Evolutionary conservation across 331 rosid species (phyloP), one percentile per base, ranked within the genome.

Genomic region (Malus hybrid): DNA sequence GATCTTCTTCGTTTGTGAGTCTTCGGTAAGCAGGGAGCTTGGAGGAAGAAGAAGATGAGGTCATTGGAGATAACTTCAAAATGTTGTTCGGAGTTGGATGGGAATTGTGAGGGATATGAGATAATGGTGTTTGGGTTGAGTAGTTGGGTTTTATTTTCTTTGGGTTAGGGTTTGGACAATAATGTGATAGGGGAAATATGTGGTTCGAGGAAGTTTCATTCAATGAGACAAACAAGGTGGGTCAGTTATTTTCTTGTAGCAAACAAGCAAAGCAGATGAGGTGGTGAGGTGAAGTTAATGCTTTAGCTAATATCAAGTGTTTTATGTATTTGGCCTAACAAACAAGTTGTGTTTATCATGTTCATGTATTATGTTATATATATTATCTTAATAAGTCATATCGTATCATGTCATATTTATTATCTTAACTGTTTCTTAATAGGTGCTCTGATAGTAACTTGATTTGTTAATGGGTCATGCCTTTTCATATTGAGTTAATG

Each of bases 1-100:
- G 76, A 18, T 80, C 82, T 6, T 2, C 39, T 8, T 83, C 87
- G 24, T 75, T 72, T 53, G 63, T 82, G n/a, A 94, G 88, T 56
- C 65, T 89, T 57, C 79, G 87, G 92, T 94, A 94, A 1, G 70
- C 18, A 32, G 90, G 82, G 75, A 83, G 81, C 63, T 62, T 88
- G 81, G 67, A 28, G 13, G 62, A 4, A 4, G 80, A 13, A 53
- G 68, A 4, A 3, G 80, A 12, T 28, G 70, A 48, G 39, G 5
- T 32, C 85, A 85, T 80, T 63, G 57, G 57, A 16, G 20, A 16
- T 0, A 52, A 18, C 20, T 52, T 52, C 57, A 52, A 52, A 39
- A 16, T 16, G 57, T 52, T 52, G 57, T 83, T 86, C 33, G 72
- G 39, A 33, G 5, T 64, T 64, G 26, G 46, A 33, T 7, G 1